Evolutionary conservation across 2,329 filamentous ascomycete genomes (phyloP).

Genomic region (Botrytis byssoidea): DNA sequence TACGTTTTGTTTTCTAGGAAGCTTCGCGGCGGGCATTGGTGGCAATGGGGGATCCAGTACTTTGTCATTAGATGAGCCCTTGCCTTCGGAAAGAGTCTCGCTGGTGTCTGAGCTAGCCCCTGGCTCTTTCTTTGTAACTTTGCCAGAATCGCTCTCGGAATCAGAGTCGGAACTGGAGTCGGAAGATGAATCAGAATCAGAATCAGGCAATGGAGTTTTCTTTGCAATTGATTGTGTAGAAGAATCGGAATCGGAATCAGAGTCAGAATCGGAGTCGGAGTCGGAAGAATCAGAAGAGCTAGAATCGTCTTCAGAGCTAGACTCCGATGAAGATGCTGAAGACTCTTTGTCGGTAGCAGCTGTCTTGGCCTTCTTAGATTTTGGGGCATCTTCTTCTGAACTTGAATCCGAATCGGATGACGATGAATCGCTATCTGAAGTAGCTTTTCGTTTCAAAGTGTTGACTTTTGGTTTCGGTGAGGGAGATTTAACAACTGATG

Average conservation of each 20-base stretch:
- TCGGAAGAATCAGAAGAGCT: constrained; percentile 33
- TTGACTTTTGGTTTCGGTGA: constrained; percentile 41
- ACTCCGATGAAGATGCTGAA: constrained; percentile 30
- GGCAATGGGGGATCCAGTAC: constrained; percentile 39
- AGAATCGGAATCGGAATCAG: constrained; percentile 33
- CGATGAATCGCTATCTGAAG: constrained; percentile 30
- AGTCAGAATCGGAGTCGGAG: constrained; percentile 39
- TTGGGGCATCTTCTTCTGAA: constrained; percentile 28
- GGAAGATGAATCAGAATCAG: constrained; percentile 39
- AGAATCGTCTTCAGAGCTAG: constrained; percentile 40
- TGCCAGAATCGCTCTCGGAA: constrained; percentile 45
- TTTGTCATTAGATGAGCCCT: constrained; percentile 27
- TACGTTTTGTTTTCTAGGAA: constrained; percentile 54
- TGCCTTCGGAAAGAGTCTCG: constrained; percentile 37
- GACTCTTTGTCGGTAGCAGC: constrained; percentile 14
- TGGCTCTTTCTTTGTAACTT: constrained; percentile 45
- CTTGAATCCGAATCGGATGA: constrained; percentile 40
- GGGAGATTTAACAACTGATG: constrained; percentile 31
- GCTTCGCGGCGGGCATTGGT: constrained; percentile 37
- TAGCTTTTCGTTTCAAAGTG: constrained; percentile 56
- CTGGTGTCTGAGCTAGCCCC: constrained; percentile 35
- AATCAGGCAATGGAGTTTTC: constrained; percentile 35
- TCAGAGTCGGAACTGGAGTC: constrained; percentile 36
- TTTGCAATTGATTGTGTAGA: constrained; percentile 34
- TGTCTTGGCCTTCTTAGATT: constrained; percentile 24